A percentile compares a stretch with the other conserved stretches of the same genome.
Evolutionary conservation across 2,329 filamentous ascomycete species (phyloP).

Genomic region (Lomentospora prolificans): DNA sequence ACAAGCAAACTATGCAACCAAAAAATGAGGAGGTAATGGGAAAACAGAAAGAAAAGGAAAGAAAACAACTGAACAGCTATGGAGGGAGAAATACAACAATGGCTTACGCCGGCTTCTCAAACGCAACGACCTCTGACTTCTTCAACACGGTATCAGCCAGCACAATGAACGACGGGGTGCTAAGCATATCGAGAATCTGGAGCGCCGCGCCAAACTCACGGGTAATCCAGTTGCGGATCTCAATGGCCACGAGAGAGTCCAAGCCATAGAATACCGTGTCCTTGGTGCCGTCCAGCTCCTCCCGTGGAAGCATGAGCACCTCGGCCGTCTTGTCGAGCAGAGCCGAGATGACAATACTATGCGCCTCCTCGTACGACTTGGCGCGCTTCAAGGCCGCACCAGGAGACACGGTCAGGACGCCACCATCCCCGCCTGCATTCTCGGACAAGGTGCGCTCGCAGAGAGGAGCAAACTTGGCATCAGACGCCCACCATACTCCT

Average conservation of each 20-base stretch:
- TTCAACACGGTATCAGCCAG: slow-evolving; percentile 35
- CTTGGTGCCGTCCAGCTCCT: slow-evolving; percentile 36
- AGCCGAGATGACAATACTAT: slow-evolving; percentile 32
- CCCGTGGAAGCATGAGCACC: slow-evolving; percentile 37
- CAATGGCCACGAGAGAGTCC: slow-evolving; percentile 39
- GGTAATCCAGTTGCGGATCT: slow-evolving; percentile 40
- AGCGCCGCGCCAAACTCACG: slow-evolving; percentile 38
- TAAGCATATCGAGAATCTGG: slow-evolving; percentile 43
- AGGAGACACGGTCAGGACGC: slow-evolving; percentile 26
- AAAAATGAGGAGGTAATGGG: too few species aligned
- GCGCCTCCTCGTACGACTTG: slow-evolving; percentile 32
- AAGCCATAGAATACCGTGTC: slow-evolving; percentile 26
- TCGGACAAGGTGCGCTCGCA: slow-evolving; percentile 26
- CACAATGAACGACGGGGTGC: slow-evolving; percentile 38
- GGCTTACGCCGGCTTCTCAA: slow-evolving; percentile 8
- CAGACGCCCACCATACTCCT: slow-evolving; percentile 36
- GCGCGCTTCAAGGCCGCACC: slow-evolving; percentile 32
- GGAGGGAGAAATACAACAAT: neutral
- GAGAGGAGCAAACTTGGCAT: slow-evolving; percentile 44
- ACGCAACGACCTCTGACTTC: slow-evolving; percentile 29
- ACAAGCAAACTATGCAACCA: too few species aligned
- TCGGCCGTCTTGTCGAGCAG: slow-evolving; percentile 37
- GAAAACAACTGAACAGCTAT: too few species aligned
- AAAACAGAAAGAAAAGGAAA: too few species aligned
- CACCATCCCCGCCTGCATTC: slow-evolving; percentile 19